Percentiles rank a stretch among this genome's conserved stretches.
Evolutionary conservation across 176 grass and related monocot genomes (phyloP).

Genomic region (Musa itinerans): DNA sequence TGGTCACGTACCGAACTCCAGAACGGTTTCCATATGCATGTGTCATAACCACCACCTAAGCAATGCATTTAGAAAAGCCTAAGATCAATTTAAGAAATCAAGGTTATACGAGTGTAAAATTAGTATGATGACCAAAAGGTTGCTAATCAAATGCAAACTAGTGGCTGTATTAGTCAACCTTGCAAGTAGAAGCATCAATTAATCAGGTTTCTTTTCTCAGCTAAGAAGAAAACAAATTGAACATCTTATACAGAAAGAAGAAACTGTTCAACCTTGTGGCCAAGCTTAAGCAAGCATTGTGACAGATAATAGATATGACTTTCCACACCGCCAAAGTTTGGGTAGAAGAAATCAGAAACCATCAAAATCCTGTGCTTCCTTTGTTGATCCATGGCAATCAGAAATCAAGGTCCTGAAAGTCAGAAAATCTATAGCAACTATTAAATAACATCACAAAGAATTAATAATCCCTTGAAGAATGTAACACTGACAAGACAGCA

Average conservation of each 20-base stretch:
- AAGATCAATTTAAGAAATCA: background rate
- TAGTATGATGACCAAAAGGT: background rate
- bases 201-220: background rate
- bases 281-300: constrained; percentile 83
- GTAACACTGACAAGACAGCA: too few relatives aligned
- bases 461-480: background rate
- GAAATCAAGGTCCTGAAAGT: constrained; percentile 20
- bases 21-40: constrained; percentile 89
- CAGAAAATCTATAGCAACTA: background rate
- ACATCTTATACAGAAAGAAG: too few relatives aligned
- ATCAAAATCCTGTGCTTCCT: constrained; percentile 68
- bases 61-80: constrained; percentile 4
- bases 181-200: background rate
- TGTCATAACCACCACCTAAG: constrained; percentile 86
- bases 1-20: constrained; percentile 84
- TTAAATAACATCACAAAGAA: background rate
- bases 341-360: constrained; percentile 97
- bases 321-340: constrained; percentile 89
- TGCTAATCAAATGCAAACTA: too few relatives aligned
- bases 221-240: background rate
- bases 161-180: background rate
- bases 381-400: background rate
- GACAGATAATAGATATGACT: constrained; percentile 95
- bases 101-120: background rate
- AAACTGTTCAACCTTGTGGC: constrained; percentile 53